These are phyloP conservation scores for Imleria badia DNA, from an alignment of 768 basidiomycete genomes.

Conservation along the genomic window DNA sequence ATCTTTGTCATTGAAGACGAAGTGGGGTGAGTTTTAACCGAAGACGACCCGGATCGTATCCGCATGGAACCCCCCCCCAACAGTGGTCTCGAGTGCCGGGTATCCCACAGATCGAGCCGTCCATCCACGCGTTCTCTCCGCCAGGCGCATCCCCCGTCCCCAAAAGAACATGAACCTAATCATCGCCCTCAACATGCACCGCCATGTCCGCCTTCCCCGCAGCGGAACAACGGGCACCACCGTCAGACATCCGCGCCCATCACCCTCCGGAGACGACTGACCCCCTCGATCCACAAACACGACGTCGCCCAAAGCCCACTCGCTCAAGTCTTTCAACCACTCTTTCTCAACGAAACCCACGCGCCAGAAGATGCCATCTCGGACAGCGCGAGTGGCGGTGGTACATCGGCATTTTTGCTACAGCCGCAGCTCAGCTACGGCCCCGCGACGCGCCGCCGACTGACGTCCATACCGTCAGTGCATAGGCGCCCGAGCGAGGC, in stretches of 20 bases:
- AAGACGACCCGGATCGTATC: slow-evolving; percentile 7
- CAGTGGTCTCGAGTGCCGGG: slow-evolving; percentile 26
- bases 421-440: slow-evolving; percentile 36
- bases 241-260: slow-evolving; percentile 17
- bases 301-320: slow-evolving; percentile 51
- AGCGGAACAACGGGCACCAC: slow-evolving; percentile 1
- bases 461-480: slow-evolving; percentile 34
- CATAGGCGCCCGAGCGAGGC: slow-evolving; percentile 16
- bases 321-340: slow-evolving; percentile 71
- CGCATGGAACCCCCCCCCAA: slow-evolving; percentile 16
- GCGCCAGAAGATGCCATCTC: slow-evolving; percentile 34
- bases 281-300: slow-evolving; percentile 18
- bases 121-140: slow-evolving; percentile 32
- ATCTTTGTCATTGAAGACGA: slow-evolving; percentile 81
- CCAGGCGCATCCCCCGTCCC: slow-evolving; percentile 16
- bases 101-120: slow-evolving; percentile 33
- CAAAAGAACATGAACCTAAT: slow-evolving; percentile 18
- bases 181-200: neutral
- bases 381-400: slow-evolving; percentile 11
- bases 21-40: slow-evolving; percentile 11
- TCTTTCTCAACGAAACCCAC: slow-evolving; percentile 51
- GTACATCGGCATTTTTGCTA: slow-evolving; percentile 4
- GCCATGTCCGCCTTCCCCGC: slow-evolving; percentile 7
- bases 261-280: slow-evolving; percentile 19
- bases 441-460: slow-evolving; percentile 38